These are phyloP conservation scores for Avena atlantica DNA, from an alignment of 176 grass and related monocot genomes.

Conservation along the genomic window DNA sequence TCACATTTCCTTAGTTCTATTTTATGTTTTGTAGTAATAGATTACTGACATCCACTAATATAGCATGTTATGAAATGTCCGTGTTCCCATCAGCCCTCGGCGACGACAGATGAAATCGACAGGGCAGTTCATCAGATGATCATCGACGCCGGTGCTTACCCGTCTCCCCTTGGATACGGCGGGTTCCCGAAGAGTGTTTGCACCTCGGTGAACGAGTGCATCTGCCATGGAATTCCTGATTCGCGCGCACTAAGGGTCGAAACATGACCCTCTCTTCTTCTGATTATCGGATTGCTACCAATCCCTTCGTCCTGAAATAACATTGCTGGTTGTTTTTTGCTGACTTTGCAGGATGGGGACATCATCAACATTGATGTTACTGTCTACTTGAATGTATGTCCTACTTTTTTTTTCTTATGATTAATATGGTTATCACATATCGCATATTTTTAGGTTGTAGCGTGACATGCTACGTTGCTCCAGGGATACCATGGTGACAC, in stretches of 20 bases:
- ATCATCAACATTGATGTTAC: conserved; percentile 96
- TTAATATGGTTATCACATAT: background rate
- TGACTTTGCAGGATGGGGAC: conserved; percentile 76
- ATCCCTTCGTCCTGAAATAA: background rate
- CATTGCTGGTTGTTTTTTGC: background rate
- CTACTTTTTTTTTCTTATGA: background rate
- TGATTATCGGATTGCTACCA: background rate
- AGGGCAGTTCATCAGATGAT: conserved; percentile 92
- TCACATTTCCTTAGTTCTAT: background rate
- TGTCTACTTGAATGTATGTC: conserved; percentile 85
- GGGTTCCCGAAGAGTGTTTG: conserved; percentile 94
- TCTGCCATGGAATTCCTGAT: conserved; percentile 96
- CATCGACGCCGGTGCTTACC: conserved; percentile 81
- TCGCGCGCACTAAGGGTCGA: conserved; percentile 61
- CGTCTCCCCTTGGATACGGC: conserved; percentile 84
- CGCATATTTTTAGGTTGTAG: background rate
- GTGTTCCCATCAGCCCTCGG: conserved; percentile 53
- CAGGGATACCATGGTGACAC: conserved; percentile 97
- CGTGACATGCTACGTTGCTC: conserved; percentile 39
- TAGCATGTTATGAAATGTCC: background rate
- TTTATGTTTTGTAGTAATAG: background rate
- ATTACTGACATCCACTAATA: background rate
- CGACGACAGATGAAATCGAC: conserved; percentile 95
- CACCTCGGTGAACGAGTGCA: conserved; percentile 95
- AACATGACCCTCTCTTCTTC: background rate